Percentiles rank a stretch among this genome's conserved stretches.
Conservation (phyloP, 1,284 basidiomycete species). For the Bondarzewia mesenterica region DNA sequence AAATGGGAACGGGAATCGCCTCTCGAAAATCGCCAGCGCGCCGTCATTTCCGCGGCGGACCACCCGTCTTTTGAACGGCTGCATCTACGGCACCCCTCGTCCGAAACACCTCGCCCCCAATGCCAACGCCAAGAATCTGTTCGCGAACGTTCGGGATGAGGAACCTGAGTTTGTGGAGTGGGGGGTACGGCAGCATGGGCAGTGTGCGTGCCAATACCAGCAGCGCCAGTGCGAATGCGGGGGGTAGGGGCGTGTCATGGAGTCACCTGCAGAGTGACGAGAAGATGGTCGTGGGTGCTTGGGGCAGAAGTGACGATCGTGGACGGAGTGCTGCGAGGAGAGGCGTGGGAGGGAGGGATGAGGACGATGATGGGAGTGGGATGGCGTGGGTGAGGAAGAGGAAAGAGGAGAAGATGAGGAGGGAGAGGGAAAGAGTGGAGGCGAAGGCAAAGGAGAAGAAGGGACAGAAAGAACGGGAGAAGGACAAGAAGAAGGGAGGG, state of each 20-base stretch:
- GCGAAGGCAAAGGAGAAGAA: constrained; percentile 15
- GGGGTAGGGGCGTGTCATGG: constrained; percentile 25
- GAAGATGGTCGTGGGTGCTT: constrained; percentile 19
- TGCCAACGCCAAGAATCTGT: constrained; percentile 19
- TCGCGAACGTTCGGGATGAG: constrained; percentile 34
- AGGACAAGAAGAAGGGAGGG: constrained; percentile 6
- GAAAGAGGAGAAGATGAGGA: constrained; percentile 35
- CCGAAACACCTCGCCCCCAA: constrained; percentile 3
- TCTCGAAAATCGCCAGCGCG: constrained; percentile 9
- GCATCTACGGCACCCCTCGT: constrained; percentile 59
- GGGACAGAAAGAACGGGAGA: constrained; percentile 11
- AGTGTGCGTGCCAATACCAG: constrained; percentile 33
- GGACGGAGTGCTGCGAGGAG: constrained; percentile 16
- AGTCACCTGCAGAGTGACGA: constrained; percentile 30
- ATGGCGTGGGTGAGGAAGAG: constrained; percentile 63
- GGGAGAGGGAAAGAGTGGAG: constrained; percentile 22
- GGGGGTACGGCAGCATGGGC: constrained; percentile 83
- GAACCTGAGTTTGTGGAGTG: constrained; percentile 78
- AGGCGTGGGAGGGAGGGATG: not conserved
- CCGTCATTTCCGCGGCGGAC: constrained; percentile 2
- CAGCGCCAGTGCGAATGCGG: constrained; percentile 11
- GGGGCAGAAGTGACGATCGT: constrained; percentile 17
- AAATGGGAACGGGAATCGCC: no score
- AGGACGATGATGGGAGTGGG: constrained; percentile 61
- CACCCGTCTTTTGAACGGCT: constrained; percentile 56